Conservation (phyloP, 495 filamentous ascomycete species). For the Lentithecium fluviatile region DNA sequence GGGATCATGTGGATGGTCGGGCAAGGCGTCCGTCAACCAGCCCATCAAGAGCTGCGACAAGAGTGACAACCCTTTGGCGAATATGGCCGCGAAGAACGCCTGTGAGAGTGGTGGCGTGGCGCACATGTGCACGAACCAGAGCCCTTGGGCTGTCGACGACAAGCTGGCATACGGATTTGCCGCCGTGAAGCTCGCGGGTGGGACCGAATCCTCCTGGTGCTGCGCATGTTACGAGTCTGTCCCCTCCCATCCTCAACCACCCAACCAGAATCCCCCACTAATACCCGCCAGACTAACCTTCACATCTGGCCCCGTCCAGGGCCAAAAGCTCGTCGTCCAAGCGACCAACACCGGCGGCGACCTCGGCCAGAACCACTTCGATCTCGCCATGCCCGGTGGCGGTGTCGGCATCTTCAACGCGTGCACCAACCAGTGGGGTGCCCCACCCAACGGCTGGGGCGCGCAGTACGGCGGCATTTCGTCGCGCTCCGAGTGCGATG, state of each 20-base stretch:
- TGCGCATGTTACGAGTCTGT: constrained; percentile 62
- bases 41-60: constrained; percentile 59
- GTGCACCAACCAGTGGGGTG: constrained; percentile 61
- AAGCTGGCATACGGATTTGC: constrained; percentile 62
- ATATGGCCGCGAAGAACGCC: constrained; percentile 41
- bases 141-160: constrained; percentile 62
- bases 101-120: constrained; percentile 56
- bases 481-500: constrained; percentile 52
- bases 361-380: constrained; percentile 60
- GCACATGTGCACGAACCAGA: constrained; percentile 63
- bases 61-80: constrained; percentile 52
- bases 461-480: constrained; percentile 61
- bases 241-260: neutral
- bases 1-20: constrained; percentile 62
- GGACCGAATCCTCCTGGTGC: constrained; percentile 59
- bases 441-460: constrained; percentile 58
- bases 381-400: constrained; percentile 65
- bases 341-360: constrained; percentile 66
- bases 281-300: constrained; percentile 51
- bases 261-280: neutral
- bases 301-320: constrained; percentile 53
- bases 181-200: constrained; percentile 55
- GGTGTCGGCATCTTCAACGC: constrained; percentile 65
- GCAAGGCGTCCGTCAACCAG: constrained; percentile 53
- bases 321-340: constrained; percentile 68